Conservation (phyloP, 2,329 filamentous ascomycete genomes). For the Hypoxylon sp. region DNA sequence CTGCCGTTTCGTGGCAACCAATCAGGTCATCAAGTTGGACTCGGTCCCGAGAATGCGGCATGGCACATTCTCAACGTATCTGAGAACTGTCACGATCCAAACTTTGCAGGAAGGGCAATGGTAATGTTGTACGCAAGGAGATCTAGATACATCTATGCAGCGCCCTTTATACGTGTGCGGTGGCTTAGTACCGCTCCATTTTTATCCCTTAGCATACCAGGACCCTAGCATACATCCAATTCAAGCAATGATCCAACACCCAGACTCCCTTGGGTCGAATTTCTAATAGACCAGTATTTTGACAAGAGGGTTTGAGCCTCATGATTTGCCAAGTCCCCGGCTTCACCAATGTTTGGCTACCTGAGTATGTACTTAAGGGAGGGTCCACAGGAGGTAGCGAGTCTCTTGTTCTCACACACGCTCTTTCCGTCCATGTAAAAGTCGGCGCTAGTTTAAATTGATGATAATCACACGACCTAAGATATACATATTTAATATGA, state of each 20-base stretch:
- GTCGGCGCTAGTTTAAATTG: no score
- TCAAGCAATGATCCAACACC: no score
- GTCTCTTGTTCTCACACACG: neutral
- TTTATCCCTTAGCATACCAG: no score
- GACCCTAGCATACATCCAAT: no score
- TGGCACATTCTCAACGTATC: neutral
- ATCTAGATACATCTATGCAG: no score
- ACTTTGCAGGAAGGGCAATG: no score
- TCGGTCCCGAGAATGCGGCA: constrained; percentile 18
- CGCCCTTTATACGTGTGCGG: no score
- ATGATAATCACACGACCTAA: neutral
- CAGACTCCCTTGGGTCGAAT: no score
- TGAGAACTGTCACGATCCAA: no score
- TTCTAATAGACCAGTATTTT: no score
- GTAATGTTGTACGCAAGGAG: no score
- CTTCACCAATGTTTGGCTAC: neutral
- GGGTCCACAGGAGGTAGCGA: neutral
- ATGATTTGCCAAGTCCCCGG: neutral
- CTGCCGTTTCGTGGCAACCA: constrained; percentile 1
- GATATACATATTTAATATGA: neutral
- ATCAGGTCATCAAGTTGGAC: neutral
- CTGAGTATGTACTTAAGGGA: neutral
- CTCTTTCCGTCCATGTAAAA: neutral
- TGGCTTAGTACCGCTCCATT: no score
- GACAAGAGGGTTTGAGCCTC: neutral